Evolutionary conservation across 306 rosid species (phyloP), one percentile per base, ranked within the genome.

Genomic region (Phaseolus lunatus): DNA sequence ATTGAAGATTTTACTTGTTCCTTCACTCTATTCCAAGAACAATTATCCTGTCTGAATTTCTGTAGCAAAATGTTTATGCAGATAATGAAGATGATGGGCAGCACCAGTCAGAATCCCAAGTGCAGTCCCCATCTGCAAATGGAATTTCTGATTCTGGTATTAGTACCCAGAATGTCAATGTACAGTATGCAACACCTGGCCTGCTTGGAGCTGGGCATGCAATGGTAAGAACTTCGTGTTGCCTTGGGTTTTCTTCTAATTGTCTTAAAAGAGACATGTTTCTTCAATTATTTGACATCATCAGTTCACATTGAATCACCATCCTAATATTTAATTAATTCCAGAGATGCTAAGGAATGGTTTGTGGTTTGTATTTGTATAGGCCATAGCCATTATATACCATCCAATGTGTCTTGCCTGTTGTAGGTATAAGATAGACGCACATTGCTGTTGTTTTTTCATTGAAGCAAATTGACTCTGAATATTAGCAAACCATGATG

Each of bases 21-120:
- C 44, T 9, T 39, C 13, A 39, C 44, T 39, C 3, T 39, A 39
- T 39, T 39, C 12, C 13, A 3, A 39, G 13, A 39, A 39, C 9
- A 37, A 4, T 2, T 39, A 9, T 39, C 26, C n/a, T 43, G 19
- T 13, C 48, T 26, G 20, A 41, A 26, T 19, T 53, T 62, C 14
- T 71, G 15, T 72, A 61, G 7, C 5, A 19, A 63, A 82, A 78
- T 88, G 76, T 29, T 76, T 82, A 59, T 66, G 23, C 87, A 88
- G 94, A 92, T 79, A 89, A 79, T 71, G 97, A 88, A 73, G 78
- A 84, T 73, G 91, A 88, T 73, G 92, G 79, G 74, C 90, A 82
- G 73, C 89, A 82, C 72, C 86, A 82, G 76, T 69, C 91, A 43
- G 90, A 86, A 52, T 80, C 94, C 58, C 90, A 81, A 73, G 70